Evolutionary conservation across 306 rosid genomes (phyloP).

Genomic region (Lablab purpureus): DNA sequence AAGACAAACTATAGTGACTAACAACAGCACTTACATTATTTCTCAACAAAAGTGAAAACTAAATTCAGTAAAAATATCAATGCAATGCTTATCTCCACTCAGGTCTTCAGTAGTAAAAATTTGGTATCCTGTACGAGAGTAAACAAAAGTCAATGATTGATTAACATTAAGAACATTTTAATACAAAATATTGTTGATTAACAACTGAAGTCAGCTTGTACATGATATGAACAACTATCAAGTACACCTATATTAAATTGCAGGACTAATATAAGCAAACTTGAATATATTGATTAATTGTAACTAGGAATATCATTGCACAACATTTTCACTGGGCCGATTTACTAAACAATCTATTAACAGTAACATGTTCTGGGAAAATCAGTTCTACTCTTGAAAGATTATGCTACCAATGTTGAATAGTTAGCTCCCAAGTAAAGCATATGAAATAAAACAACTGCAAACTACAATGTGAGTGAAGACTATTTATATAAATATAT

Average conservation of each 20-base stretch:
- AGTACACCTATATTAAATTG: not conserved
- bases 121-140: slow-evolving; percentile 31
- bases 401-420: not conserved
- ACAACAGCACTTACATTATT: slow-evolving; percentile 31
- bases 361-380: slow-evolving; percentile 1
- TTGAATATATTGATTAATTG: not conserved
- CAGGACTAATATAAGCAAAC: slow-evolving; percentile 6
- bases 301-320: not conserved
- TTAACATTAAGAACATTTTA: slow-evolving; percentile 17
- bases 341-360: slow-evolving; percentile 4
- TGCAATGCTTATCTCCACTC: not conserved
- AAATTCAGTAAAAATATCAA: slow-evolving; percentile 30
- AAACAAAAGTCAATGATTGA: slow-evolving; percentile 18
- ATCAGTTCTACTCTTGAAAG: not conserved
- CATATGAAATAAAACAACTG: slow-evolving; percentile 11
- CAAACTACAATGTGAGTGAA: slow-evolving; percentile 15
- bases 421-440: not conserved
- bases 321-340: not conserved
- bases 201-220: slow-evolving; percentile 2
- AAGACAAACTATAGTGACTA: slow-evolving; percentile 21
- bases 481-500: not conserved
- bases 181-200: not conserved
- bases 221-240: not conserved
- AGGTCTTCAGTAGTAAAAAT: not conserved
- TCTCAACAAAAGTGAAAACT: slow-evolving; percentile 28